Evolutionary conservation across 75 land plant genomes (phyloP).

Genomic region (Larix kaempferi): DNA sequence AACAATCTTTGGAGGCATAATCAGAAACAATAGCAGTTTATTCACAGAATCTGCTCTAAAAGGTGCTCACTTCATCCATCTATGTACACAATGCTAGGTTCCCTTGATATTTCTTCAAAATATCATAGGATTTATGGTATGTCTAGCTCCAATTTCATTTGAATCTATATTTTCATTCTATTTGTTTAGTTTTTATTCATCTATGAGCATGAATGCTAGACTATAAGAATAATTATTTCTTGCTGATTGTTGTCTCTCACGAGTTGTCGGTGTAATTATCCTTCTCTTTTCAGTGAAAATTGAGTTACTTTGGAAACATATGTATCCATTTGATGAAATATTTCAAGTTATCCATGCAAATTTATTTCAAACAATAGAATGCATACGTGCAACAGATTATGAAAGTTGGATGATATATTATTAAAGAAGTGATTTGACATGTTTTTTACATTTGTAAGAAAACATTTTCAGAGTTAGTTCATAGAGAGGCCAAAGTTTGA

Average conservation of each 20-base stretch:
- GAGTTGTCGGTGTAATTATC: not conserved
- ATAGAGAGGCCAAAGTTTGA: no score
- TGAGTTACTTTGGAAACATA: no score
- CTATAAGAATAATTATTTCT: not conserved
- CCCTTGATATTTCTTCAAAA: conserved; percentile 97
- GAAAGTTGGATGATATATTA: no score
- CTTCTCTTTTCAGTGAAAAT: no score
- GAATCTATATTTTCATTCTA: not conserved
- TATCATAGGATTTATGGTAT: conserved; percentile 99
- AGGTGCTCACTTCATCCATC: conserved; percentile 95
- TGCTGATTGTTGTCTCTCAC: not conserved
- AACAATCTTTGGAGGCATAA: conserved; percentile 83
- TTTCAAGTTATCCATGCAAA: no score
- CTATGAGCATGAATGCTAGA: not conserved
- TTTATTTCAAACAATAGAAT: no score
- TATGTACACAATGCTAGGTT: conserved; percentile 92
- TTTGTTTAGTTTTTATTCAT: not conserved
- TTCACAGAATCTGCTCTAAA: conserved; percentile 97
- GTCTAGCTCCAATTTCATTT: not conserved
- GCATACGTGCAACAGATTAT: no score
- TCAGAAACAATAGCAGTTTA: conserved; percentile 96
- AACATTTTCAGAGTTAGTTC: no score
- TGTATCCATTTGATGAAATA: no score
- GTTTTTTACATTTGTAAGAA: no score
- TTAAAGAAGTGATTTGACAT: no score